Conservation (phyloP, 169 alveolate species). For the Plasmodium vinckei region DNA sequence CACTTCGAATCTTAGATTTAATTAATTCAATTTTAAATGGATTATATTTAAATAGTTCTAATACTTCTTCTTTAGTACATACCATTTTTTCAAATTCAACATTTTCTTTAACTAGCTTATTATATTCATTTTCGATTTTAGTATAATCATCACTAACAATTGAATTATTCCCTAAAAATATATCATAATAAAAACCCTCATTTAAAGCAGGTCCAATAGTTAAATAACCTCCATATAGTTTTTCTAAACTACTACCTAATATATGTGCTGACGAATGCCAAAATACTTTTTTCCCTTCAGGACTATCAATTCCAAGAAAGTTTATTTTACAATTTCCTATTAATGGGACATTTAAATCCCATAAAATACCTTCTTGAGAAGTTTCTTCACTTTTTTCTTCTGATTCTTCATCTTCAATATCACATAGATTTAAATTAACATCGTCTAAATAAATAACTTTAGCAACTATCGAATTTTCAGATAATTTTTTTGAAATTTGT, state of each 20-base stretch:
- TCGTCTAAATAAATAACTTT: slow-evolving; percentile 87
- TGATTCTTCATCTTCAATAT: slow-evolving; percentile 85
- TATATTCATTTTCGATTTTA: slow-evolving; percentile 71
- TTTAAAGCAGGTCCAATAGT: slow-evolving; percentile 97
- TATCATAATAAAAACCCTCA: slow-evolving; percentile 98
- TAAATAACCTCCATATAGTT: slow-evolving; percentile 95
- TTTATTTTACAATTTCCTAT: slow-evolving; percentile 96
- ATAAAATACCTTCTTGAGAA: slow-evolving; percentile 79
- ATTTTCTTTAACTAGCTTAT: slow-evolving; percentile 87
- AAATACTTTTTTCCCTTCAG: slow-evolving; percentile 95
- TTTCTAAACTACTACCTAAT: slow-evolving; percentile 94
- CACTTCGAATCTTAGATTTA: slow-evolving; percentile 95
- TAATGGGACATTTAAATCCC: slow-evolving; percentile 97
- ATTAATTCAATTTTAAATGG: slow-evolving; percentile 98
- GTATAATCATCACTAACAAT: slow-evolving; percentile 79
- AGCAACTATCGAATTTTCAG: slow-evolving; percentile 92
- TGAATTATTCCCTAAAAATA: slow-evolving; percentile 93
- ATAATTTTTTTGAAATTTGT: slow-evolving; percentile 90
- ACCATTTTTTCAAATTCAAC: slow-evolving; percentile 95
- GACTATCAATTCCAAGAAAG: slow-evolving; percentile 93
- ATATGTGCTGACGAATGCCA: slow-evolving; percentile 99
- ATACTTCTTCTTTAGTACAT: slow-evolving; percentile 97
- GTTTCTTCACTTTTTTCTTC: slow-evolving; percentile 78
- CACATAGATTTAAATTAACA: slow-evolving; percentile 81
- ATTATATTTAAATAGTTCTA: slow-evolving; percentile 95